These are phyloP conservation scores for Albizia julibrissin DNA, from an alignment of 306 rosid species.

Conservation along the genomic window DNA sequence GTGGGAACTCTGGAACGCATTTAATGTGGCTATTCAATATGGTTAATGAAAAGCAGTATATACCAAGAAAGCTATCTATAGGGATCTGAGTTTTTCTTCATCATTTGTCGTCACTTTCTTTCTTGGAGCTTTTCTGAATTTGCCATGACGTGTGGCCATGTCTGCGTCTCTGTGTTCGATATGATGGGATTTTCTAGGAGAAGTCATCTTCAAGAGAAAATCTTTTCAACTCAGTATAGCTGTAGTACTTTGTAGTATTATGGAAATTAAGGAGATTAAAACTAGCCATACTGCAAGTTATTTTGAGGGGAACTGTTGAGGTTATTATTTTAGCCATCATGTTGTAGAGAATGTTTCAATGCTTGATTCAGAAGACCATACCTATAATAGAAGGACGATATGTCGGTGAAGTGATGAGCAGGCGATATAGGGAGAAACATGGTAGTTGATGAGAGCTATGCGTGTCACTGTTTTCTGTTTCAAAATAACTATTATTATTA, in stretches of 20 bases:
- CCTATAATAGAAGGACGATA: not conserved
- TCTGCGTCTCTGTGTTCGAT: not conserved
- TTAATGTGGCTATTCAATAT: slow-evolving; percentile 25
- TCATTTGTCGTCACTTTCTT: not conserved
- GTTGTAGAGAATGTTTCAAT: not conserved
- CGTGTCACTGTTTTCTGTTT: not conserved
- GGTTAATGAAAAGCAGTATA: not conserved
- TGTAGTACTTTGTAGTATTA: not conserved
- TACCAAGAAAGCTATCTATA: not conserved
- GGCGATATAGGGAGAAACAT: not conserved
- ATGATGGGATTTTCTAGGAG: not conserved
- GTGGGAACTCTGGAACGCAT: slow-evolving; percentile 9
- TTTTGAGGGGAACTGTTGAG: not conserved
- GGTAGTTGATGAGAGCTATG: not conserved
- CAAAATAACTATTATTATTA: too few relatives aligned
- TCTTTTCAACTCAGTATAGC: not conserved
- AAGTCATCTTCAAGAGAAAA: not conserved
- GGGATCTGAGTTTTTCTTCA: slow-evolving; percentile 10
- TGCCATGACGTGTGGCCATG: not conserved
- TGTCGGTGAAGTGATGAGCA: not conserved
- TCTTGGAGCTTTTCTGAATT: not conserved
- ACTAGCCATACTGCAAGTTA: not conserved
- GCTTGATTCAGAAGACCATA: not conserved
- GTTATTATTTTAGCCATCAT: not conserved
- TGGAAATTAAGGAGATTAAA: not conserved